phyloP scores from a whole-genome alignment of 177 flowering plant species.

The Vitis hybrid region DNA sequence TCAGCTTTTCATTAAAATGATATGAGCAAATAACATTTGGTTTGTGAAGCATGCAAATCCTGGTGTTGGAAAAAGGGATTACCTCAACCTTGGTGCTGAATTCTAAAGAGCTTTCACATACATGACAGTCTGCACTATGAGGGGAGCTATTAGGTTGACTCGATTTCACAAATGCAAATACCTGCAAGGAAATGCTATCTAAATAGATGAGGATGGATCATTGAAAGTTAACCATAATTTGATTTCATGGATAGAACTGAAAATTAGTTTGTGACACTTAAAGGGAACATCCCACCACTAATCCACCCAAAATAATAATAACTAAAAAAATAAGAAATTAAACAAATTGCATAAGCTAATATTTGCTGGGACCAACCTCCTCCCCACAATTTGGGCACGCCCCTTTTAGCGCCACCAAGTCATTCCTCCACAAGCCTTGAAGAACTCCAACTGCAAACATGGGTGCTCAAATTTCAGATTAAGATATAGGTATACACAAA shows the following conservation, averaged over 20 bases:
- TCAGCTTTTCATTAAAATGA: no score
- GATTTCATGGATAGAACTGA: background rate
- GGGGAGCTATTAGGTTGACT: constrained; percentile 48
- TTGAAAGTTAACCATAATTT: background rate
- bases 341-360: background rate
- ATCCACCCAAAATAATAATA: no score
- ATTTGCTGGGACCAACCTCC: constrained; percentile 51
- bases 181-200: constrained; percentile 41
- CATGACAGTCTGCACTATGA: constrained; percentile 89
- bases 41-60: no score
- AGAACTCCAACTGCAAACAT: constrained; percentile 66
- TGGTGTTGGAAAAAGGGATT: constrained; percentile 5
- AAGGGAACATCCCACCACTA: no score
- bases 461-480: background rate
- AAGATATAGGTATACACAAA: background rate
- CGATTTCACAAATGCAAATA: constrained; percentile 87
- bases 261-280: no score
- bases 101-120: constrained; percentile 72
- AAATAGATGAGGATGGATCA: background rate
- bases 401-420: constrained; percentile 79
- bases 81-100: constrained; percentile 90
- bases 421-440: constrained; percentile 74
- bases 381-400: constrained; percentile 93
- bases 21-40: no score
- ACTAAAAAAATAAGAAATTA: no score